These are phyloP conservation scores for Paraglomus occultum DNA, from an alignment of 192 early-diverging fungal genomes.

Conservation along the genomic window DNA sequence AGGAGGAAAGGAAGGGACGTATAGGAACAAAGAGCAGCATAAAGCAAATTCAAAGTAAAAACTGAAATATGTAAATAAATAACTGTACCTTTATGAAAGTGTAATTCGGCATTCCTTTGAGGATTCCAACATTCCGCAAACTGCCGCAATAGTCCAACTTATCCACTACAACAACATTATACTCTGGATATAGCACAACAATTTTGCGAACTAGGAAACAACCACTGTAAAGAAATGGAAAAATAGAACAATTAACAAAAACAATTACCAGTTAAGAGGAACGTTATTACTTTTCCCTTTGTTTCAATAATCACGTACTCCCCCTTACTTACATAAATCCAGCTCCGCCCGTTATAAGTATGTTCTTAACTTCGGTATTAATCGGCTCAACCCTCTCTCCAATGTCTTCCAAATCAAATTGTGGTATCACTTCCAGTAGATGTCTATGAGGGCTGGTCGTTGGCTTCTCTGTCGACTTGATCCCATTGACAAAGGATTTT, in stretches of 20 bases:
- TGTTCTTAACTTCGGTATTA: slow-evolving; percentile 47
- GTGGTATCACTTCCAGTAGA: slow-evolving; percentile 18
- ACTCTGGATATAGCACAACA: slow-evolving; percentile 64
- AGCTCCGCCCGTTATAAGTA: slow-evolving; percentile 80
- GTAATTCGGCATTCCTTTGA: slow-evolving; percentile 53
- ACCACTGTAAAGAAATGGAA: slow-evolving; percentile 47
- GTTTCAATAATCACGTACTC: not conserved
- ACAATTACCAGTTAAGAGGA: not conserved
- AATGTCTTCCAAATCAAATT: slow-evolving; percentile 43
- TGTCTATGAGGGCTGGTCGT: not conserved
- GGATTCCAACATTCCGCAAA: slow-evolving; percentile 48
- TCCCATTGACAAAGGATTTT: too few relatives aligned
- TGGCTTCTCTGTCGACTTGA: slow-evolving; percentile 12
- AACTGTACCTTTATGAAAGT: slow-evolving; percentile 59
- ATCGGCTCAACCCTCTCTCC: slow-evolving; percentile 28
- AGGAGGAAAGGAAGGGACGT: not conserved
- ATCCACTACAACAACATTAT: slow-evolving; percentile 64
- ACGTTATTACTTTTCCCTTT: not conserved
- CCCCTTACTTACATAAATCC: slow-evolving; percentile 70
- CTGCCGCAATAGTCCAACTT: slow-evolving; percentile 81
- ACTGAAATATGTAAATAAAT: not conserved
- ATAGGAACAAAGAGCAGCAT: not conserved
- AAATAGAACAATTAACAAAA: not conserved
- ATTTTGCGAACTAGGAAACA: slow-evolving; percentile 63
- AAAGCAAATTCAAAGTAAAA: not conserved